Evolutionary conservation across 345 rosid genomes (phyloP).

Genomic region (Mangifera indica): DNA sequence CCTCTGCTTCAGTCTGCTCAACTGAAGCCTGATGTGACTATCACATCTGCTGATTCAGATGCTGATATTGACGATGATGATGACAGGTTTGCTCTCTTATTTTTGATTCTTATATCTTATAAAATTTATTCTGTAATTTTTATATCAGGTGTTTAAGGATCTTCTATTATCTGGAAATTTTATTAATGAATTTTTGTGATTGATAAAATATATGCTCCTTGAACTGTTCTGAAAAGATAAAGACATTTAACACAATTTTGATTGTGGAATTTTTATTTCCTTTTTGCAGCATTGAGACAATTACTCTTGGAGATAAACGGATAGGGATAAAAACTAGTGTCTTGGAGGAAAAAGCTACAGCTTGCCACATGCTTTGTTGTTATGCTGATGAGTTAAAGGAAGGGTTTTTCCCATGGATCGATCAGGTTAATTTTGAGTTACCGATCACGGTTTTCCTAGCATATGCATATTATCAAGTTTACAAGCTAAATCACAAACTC

Average conservation of each 20-base stretch:
- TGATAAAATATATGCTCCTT: not conserved
- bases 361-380: constrained; percentile 67
- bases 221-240: not conserved
- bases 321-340: constrained; percentile 63
- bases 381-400: constrained; percentile 67
- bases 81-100: constrained; percentile 44
- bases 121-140: not conserved
- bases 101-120: constrained; percentile 1
- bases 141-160: not conserved
- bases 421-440: constrained; percentile 34
- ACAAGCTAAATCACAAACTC: not conserved
- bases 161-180: not conserved
- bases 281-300: constrained; percentile 61
- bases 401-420: constrained; percentile 63
- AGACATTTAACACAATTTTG: not conserved
- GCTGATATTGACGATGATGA: constrained; percentile 62
- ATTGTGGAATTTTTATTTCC: not conserved
- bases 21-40: constrained; percentile 69
- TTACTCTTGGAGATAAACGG: constrained; percentile 73
- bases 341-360: constrained; percentile 68
- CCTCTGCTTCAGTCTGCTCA: constrained; percentile 74
- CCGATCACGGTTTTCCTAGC: not conserved
- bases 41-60: constrained; percentile 73
- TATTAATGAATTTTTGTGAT: not conserved
- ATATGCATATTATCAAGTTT: constrained; percentile 7